Base-by-base conservation (phyloP, 768 basidiomycete species). In the Artomyces pyxidatus region DNA sequence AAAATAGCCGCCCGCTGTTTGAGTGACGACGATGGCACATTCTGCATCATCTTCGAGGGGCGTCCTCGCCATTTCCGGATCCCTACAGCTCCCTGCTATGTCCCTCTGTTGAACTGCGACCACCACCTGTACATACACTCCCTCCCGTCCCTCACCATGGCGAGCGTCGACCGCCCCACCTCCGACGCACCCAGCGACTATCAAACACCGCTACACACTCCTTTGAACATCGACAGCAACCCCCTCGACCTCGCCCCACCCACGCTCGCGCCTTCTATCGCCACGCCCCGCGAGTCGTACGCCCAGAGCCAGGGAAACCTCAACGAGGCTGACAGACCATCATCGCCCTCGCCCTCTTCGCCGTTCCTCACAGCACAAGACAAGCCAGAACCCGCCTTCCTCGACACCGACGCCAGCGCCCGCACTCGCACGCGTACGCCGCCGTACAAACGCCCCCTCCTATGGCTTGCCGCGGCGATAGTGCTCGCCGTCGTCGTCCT, bases 61-160 rank as follows among this genome's bases (percentile, higher is more conserved):
- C n/a, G n/a, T n/a, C n/a, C n/a, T n/a, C n/a, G n/a, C n/a, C n/a
- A n/a, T n/a, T n/a, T n/a, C n/a, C n/a, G n/a, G n/a, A n/a, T n/a
- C n/a, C n/a, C n/a, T n/a, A n/a, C n/a, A n/a, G n/a, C n/a, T n/a
- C n/a, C n/a, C n/a, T n/a, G n/a, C n/a, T n/a, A n/a, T n/a, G n/a
- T n/a, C n/a, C n/a, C n/a, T n/a, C n/a, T n/a, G n/a, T n/a, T n/a
- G n/a, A n/a, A n/a, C n/a, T n/a, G n/a, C n/a, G n/a, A n/a, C n/a
- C n/a, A n/a, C n/a, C n/a, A n/a, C n/a, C n/a, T n/a, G n/a, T n/a
- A n/a, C n/a, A n/a, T n/a, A n/a, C n/a, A n/a, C n/a, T n/a, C n/a
- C n/a, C n/a, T n/a, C n/a, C n/a, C 21, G n/a, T 28, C 50, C 39
- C 39, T 17, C 10, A 21, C 30, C 39, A 56, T 56, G 53, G 48